Base-by-base conservation (phyloP, 108 stramenopile species). In the Cyclotella atomus region DNA sequence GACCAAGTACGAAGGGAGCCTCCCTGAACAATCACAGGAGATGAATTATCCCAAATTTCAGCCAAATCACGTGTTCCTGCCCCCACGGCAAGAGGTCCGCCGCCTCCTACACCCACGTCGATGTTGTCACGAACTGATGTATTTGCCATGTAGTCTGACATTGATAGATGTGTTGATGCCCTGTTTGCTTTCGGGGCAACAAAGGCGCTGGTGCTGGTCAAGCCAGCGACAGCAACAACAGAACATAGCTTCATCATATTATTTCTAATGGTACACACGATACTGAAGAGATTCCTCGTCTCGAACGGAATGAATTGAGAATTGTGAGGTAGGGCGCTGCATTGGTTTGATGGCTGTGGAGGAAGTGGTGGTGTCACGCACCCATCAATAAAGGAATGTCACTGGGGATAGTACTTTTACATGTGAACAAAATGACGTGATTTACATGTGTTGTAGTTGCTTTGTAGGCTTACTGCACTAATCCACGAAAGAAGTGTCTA, bases 1-100 rank as follows among this genome's bases (percentile, higher is more conserved):
- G 84, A 84, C 88, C 91, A 92, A 9, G 92, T 90, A 60, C 77
- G 70, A 36, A 93, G 88, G 23, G 89, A 89, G 47, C 88, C 85
- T 79, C 92, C 92, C 66, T 93, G 89, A 17, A 93, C 88, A 80
- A 59, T 89, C 72, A 66, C 88, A 50, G 85, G 75, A 79, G 79
- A 72, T 71, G 90, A 56, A 77, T 69, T 80, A 59, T 90, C 87
- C 85, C 84, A 87, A 54, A 89, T 82, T 34, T 79, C 73, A 44
- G 68, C 68, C 33, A 76, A 68, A 29, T 76, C 75, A 35, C 75
- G 75, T 19, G 53, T 63, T 3, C 52, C 21, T 4, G 38, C 72
- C 16, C 72, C 72, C 47, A 19, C 41, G 54, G 16, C 54, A 20
- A 75, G 65, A 59, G 73, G 65, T 2, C 73, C 23, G 25, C 75